A percentile compares a stretch with the other conserved stretches of the same genome.
These are phyloP conservation scores for Cucumis melo DNA, from an alignment of 306 rosid genomes.

Conservation along the genomic window DNA sequence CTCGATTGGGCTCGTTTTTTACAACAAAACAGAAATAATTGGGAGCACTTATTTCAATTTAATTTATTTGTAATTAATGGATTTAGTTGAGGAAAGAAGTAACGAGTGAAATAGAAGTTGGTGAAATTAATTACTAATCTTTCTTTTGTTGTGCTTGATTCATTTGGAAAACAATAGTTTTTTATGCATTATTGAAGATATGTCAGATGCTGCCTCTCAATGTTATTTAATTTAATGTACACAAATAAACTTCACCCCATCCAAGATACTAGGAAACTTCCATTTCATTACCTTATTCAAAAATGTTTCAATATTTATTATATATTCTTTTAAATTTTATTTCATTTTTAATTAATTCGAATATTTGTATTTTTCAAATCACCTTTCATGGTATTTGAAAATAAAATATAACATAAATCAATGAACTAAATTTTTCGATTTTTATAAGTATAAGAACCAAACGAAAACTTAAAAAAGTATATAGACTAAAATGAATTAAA, in stretches of 20 bases:
- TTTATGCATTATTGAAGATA: neutral
- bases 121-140: neutral
- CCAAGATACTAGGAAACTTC: neutral
- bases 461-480: no score
- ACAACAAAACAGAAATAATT: neutral
- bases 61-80: neutral
- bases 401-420: no score
- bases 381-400: no score
- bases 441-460: no score
- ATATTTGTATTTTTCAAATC: no score
- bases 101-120: neutral
- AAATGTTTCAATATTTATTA: no score
- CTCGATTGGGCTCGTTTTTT: no score
- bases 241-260: neutral
- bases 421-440: no score
- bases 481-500: no score
- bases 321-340: no score
- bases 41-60: neutral
- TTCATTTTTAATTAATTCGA: no score
- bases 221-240: neutral
- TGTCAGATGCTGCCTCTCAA: neutral
- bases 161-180: neutral
- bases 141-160: no score
- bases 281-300: neutral
- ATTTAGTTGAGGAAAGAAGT: neutral